Evolutionary conservation across 176 grass and related monocot genomes (phyloP), one percentile per base, ranked within the genome.

Genomic region (Bothriochloa decipiens): DNA sequence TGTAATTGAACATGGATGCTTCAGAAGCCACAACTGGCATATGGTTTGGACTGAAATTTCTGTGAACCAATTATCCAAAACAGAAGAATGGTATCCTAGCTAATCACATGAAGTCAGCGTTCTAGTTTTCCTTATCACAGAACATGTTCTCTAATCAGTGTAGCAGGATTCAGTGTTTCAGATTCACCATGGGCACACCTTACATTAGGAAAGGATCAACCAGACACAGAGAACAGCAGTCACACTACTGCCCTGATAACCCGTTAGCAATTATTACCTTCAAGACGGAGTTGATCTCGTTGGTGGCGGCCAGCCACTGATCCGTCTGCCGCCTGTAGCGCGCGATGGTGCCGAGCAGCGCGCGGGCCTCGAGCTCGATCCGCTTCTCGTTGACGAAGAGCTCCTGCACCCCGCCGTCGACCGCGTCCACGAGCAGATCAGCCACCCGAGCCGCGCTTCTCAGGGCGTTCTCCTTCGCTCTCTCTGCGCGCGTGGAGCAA

Each of bases 291-390:
- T 95, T 95, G 49, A 98, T 52, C 43, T 67, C 87, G 57, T 84
- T 87, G 75, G 96, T 89, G 85, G 88, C 83, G 33, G 96, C 83
- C 60, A 98, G 81, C 93, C 96, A 98, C 85, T 87, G 91, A 45
- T 96, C 89, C 0, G 83, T 89, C 83, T 98, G 70, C 23, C 14
- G 2, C 41, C 70, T 47, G 84, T 94, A 92, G 3, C 86, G 76
- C 62, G 86, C 77, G 79, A 91, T 86, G 10, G 86, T 86, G 3
- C 74, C 68, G 23, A 92, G 70, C 84, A 97, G 91, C 22, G 85
- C 84, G 70, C 88, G 86, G 45, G 91, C 91, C 72, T 94, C 92
- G 11, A 87, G 20, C 69, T 94, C 92, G 11, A 97, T 84, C 10
- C 86, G 47, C 78, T 86, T 94, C 84, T 97, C 92, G 76, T 92